Evolutionary conservation across 2,329 filamentous ascomycete genomes (phyloP).

Genomic region (Penicillium sp.): DNA sequence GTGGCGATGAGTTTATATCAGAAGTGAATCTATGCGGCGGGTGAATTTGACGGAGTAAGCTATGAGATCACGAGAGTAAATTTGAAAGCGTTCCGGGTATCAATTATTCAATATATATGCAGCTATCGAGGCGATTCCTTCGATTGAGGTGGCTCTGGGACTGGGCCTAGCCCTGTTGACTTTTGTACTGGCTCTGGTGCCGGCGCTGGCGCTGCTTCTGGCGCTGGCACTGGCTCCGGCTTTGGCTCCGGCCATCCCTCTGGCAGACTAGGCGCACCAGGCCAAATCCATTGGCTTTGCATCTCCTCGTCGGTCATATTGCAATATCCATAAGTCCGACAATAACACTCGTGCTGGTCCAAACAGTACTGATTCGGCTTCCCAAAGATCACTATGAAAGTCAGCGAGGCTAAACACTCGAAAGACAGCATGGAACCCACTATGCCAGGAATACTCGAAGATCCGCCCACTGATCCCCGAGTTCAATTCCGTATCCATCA

Average conservation of each 20-base stretch:
- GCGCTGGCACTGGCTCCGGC: not conserved
- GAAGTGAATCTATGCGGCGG: not conserved
- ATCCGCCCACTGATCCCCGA: slow-evolving; percentile 53
- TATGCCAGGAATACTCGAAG: slow-evolving; percentile 60
- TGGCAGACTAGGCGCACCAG: slow-evolving; percentile 18
- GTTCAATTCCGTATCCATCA: slow-evolving; percentile 47
- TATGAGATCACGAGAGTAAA: slow-evolving; percentile 11
- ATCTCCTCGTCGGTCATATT: slow-evolving; percentile 23
- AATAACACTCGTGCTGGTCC: slow-evolving; percentile 23
- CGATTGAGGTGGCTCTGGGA: not conserved
- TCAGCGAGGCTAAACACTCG: not conserved
- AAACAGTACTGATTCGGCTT: slow-evolving; percentile 24
- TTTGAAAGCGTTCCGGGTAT: not conserved
- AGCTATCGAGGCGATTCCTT: not conserved
- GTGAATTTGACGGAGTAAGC: not conserved
- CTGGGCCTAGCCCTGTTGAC: too few species aligned
- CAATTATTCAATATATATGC: not conserved
- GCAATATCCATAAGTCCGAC: slow-evolving; percentile 27
- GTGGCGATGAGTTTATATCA: slow-evolving; percentile 34
- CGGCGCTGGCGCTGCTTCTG: not conserved
- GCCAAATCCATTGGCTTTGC: slow-evolving; percentile 24
- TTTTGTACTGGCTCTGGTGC: not conserved
- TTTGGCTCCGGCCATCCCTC: slow-evolving; percentile 18
- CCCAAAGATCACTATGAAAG: slow-evolving; percentile 27
- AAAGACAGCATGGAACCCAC: slow-evolving; percentile 38